Evolutionary conservation across 495 filamentous ascomycete genomes (phyloP).

Genomic region (Pyrenula massariospora): DNA sequence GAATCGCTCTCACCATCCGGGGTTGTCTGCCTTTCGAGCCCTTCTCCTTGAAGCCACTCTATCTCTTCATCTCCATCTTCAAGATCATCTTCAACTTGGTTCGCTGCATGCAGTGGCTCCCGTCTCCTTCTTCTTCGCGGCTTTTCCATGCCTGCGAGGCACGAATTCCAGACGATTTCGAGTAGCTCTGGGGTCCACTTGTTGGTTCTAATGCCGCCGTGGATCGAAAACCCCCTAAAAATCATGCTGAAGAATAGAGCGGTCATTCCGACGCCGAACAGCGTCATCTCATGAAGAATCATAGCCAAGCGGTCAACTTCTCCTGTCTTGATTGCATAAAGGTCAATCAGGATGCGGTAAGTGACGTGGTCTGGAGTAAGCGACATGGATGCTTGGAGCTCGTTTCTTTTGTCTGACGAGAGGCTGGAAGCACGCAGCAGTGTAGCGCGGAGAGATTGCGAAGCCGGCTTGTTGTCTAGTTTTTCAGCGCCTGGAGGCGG

Average conservation of each 20-base stretch:
- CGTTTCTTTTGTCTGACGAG: conserved; percentile 19
- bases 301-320: conserved; percentile 42
- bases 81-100: neutral
- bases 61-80: neutral
- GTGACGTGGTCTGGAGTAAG: conserved; percentile 52
- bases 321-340: conserved; percentile 37
- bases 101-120: neutral
- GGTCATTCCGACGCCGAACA: conserved; percentile 41
- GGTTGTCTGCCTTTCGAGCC: neutral
- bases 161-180: conserved; percentile 24
- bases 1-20: neutral
- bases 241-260: conserved; percentile 52
- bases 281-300: conserved; percentile 53
- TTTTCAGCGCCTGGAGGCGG: conserved; percentile 19
- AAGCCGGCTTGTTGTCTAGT: conserved; percentile 17
- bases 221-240: conserved; percentile 53
- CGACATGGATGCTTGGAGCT: conserved; percentile 40
- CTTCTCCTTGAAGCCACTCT: neutral
- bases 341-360: conserved; percentile 48
- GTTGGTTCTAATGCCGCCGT: conserved; percentile 47
- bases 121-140: neutral
- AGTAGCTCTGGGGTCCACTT: conserved; percentile 48
- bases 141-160: neutral
- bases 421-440: conserved; percentile 8
- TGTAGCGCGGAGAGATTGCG: conserved; percentile 18